Evolutionary conservation across 2,329 filamentous ascomycete genomes (phyloP).

Genomic region (Fusarium begoniae): DNA sequence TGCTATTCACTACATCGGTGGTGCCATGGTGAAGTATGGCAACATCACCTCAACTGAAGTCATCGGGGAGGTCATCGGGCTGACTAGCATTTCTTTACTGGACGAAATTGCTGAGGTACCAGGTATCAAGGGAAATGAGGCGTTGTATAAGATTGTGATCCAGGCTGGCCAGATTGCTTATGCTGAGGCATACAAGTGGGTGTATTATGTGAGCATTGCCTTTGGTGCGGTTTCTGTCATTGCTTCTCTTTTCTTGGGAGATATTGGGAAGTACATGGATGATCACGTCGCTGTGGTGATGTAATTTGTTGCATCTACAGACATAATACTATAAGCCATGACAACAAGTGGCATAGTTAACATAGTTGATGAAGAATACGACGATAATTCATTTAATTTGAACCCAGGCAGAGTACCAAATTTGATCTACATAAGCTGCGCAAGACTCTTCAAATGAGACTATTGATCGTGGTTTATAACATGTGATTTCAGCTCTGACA

Average conservation of each 20-base stretch:
- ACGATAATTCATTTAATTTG: rapidly evolving
- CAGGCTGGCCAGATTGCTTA: background rate
- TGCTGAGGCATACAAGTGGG: background rate
- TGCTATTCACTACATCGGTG: background rate
- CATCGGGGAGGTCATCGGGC: background rate
- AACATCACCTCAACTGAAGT: background rate
- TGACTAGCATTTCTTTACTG: background rate
- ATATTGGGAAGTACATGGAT: background rate
- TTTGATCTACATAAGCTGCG: background rate
- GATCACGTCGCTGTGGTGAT: background rate
- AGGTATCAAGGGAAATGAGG: background rate
- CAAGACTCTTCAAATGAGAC: background rate
- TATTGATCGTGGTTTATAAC: background rate
- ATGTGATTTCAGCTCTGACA: background rate
- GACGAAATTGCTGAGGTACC: background rate
- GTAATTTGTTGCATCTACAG: background rate
- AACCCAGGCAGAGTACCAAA: rapidly evolving
- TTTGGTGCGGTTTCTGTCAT: background rate
- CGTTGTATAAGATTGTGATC: background rate
- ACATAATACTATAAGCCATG: too few species aligned
- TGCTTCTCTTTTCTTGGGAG: background rate
- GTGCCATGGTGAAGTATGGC: background rate
- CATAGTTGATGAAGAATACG: background rate
- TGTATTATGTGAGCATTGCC: background rate
- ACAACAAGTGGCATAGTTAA: background rate